Conservation (phyloP, 106 monocot genomes). For the Dendrobium catenatum region DNA sequence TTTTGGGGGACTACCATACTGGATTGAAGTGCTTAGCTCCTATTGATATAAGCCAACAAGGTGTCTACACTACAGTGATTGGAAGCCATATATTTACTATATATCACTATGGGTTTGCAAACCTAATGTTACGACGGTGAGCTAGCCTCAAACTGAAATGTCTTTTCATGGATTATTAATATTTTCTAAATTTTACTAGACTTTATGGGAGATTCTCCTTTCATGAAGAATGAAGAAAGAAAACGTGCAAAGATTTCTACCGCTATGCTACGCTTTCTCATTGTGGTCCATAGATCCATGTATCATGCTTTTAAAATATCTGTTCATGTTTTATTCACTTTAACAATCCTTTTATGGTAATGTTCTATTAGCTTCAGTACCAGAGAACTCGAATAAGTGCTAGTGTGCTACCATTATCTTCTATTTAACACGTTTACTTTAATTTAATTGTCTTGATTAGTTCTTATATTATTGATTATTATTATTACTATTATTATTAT, state of each 20-base stretch:
- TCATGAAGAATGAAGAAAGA: not conserved
- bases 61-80: slow-evolving; percentile 86
- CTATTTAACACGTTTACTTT: not conserved
- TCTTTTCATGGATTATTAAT: not conserved
- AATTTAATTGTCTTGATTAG: not conserved
- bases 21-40: slow-evolving; percentile 85
- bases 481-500: not conserved
- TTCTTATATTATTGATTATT: not conserved
- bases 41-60: slow-evolving; percentile 83
- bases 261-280: not conserved
- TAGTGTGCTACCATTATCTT: not conserved
- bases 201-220: not conserved
- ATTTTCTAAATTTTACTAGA: not conserved
- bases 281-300: not conserved
- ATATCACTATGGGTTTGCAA: slow-evolving; percentile 97
- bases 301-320: not conserved
- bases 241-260: not conserved
- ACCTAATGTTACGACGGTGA: slow-evolving; percentile 82
- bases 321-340: not conserved
- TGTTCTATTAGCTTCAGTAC: not conserved
- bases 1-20: slow-evolving; percentile 87
- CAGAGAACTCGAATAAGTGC: not conserved
- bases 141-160: not conserved
- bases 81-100: slow-evolving; percentile 92
- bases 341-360: not conserved